A percentile compares a stretch with the other conserved stretches of the same genome.
Evolutionary conservation across 148 eudicot genomes (phyloP).

Genomic region (Vaccinium corymbosum): DNA sequence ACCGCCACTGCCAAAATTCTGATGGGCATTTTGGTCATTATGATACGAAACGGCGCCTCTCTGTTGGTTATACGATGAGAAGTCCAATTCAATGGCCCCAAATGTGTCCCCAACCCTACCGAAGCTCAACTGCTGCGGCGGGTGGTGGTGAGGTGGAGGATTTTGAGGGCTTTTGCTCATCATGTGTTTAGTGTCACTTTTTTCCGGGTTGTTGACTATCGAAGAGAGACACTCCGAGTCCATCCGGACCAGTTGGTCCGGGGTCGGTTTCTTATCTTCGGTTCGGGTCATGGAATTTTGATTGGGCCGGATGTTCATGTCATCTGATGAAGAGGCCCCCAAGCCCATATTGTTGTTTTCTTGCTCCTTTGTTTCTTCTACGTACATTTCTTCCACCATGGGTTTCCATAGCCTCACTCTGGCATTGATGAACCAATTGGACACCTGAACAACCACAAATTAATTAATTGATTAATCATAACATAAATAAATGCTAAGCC

Average conservation of each 20-base stretch:
- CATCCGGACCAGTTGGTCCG: slow-evolving; percentile 51
- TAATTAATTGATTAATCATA: neutral
- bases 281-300: slow-evolving; percentile 16
- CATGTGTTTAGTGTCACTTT: slow-evolving; percentile 14
- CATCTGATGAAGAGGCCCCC: slow-evolving; percentile 37
- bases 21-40: slow-evolving; percentile 26
- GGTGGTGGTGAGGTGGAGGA: slow-evolving; percentile 20
- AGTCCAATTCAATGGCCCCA: slow-evolving; percentile 58
- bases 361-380: slow-evolving; percentile 75
- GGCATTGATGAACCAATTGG: slow-evolving; percentile 98
- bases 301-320: slow-evolving; percentile 17
- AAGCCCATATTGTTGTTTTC: slow-evolving; percentile 22
- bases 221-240: slow-evolving; percentile 72
- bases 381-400: slow-evolving; percentile 98
- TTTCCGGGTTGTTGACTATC: slow-evolving; percentile 46
- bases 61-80: slow-evolving; percentile 55
- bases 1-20: slow-evolving; percentile 30
- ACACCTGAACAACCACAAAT: slow-evolving; percentile 48
- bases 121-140: slow-evolving; percentile 30
- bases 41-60: slow-evolving; percentile 9
- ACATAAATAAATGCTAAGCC: neutral
- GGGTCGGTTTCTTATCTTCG: slow-evolving; percentile 66
- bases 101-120: slow-evolving; percentile 46
- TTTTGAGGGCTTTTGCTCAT: slow-evolving; percentile 6
- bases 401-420: slow-evolving; percentile 99